Conservation (phyloP, 2,329 filamentous ascomycete genomes). For the Xylariaceae sp. region DNA sequence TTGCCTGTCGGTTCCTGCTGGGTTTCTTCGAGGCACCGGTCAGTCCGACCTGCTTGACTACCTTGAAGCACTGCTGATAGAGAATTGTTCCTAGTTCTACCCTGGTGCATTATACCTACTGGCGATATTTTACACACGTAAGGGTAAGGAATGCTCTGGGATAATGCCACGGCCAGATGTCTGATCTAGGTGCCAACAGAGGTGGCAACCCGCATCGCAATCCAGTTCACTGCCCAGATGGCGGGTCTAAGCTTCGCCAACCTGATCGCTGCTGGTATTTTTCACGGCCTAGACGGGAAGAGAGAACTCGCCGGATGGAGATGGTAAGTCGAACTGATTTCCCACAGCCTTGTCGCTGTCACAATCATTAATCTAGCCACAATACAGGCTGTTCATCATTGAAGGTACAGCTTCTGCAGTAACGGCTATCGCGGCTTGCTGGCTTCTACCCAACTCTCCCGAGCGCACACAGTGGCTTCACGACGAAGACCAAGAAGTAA, state of each 20-base stretch:
- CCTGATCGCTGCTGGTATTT: conserved; percentile 7
- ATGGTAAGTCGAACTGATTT: conserved; percentile 12
- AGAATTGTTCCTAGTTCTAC: conserved; percentile 26
- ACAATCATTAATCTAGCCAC: background rate
- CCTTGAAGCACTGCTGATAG: background rate
- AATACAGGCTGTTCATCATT: conserved; percentile 22
- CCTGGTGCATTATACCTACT: conserved; percentile 40
- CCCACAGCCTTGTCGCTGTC: background rate
- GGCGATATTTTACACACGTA: conserved; percentile 44
- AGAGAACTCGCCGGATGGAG: conserved; percentile 29
- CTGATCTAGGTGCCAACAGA: conserved; percentile 12
- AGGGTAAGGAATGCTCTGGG: conserved; percentile 14
- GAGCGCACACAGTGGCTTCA: conserved; percentile 37
- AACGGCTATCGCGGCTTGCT: conserved; percentile 27
- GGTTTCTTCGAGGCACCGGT: conserved; percentile 36
- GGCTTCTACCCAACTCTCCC: conserved; percentile 29
- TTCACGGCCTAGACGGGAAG: conserved; percentile 17
- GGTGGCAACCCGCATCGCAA: conserved; percentile 16
- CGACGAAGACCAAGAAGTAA: conserved; percentile 35
- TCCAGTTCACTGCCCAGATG: conserved; percentile 6
- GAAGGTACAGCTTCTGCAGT: conserved; percentile 24
- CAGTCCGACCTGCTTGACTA: background rate
- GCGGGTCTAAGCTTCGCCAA: conserved; percentile 5
- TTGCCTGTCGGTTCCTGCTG: conserved; percentile 34
- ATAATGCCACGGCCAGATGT: background rate